A percentile compares a stretch with the other conserved stretches of the same genome.
phyloP scores from a whole-genome alignment of 257 asterid species.

The Marsdenia floribunda region DNA sequence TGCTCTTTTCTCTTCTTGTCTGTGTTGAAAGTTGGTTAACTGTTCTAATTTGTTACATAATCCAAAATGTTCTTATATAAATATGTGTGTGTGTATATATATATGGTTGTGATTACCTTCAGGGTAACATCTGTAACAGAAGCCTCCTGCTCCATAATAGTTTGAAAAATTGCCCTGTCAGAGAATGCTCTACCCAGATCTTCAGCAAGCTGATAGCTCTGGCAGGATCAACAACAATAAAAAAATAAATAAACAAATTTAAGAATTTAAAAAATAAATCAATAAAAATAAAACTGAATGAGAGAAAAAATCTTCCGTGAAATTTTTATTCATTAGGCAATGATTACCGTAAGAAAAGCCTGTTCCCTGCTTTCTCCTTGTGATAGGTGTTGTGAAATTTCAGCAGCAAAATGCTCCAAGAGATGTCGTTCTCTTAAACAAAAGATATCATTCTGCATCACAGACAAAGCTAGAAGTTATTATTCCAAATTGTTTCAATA shows the following conservation, averaged over 20 bases:
- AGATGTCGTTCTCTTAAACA: slow-evolving; percentile 91
- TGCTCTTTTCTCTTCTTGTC: background rate
- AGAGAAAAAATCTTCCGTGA: background rate
- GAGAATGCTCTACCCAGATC: slow-evolving; percentile 89
- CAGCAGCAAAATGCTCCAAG: slow-evolving; percentile 66
- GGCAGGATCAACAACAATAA: slow-evolving; percentile 19
- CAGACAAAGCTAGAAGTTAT: slow-evolving; percentile 7
- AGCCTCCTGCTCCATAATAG: slow-evolving; percentile 67
- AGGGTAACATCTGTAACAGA: slow-evolving; percentile 40
- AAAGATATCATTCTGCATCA: slow-evolving; percentile 59
- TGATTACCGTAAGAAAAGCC: slow-evolving; percentile 54
- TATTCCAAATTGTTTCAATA: slow-evolving; percentile 5
- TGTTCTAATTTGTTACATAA: background rate
- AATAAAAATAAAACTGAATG: background rate
- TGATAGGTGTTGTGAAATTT: slow-evolving; percentile 57
- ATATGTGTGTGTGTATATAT: too few species aligned
- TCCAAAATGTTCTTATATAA: background rate
- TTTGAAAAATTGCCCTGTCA: slow-evolving; percentile 63
- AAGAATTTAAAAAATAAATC: too few species aligned
- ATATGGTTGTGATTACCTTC: slow-evolving; percentile 39
- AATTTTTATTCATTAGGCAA: background rate
- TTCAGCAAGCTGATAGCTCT: slow-evolving; percentile 94
- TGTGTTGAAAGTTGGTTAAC: background rate
- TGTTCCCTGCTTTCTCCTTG: slow-evolving; percentile 80
- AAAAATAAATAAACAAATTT: background rate